These are phyloP conservation scores for Quercus ilex DNA, from an alignment of 306 rosid genomes.

Conservation along the genomic window DNA sequence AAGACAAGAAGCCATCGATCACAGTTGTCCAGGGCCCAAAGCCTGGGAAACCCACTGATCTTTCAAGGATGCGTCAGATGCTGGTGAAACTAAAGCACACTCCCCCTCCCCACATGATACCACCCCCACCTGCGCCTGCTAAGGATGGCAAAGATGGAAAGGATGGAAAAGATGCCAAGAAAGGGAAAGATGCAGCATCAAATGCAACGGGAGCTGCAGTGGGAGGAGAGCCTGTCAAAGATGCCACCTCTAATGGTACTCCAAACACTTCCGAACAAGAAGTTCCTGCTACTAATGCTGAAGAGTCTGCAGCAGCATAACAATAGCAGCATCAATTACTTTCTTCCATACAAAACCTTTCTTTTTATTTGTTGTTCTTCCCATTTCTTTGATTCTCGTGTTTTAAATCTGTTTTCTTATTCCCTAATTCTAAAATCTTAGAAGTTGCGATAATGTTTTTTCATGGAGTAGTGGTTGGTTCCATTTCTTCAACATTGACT, in stretches of 20 bases:
- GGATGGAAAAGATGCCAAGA: slow-evolving; percentile 63
- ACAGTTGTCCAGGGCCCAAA: slow-evolving; percentile 91
- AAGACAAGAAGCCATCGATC: slow-evolving; percentile 89
- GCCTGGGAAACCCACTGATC: slow-evolving; percentile 98
- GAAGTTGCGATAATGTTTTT: slow-evolving; percentile 18
- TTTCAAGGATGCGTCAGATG: slow-evolving; percentile 83
- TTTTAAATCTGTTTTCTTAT: slow-evolving; percentile 10
- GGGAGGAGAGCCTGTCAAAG: slow-evolving; percentile 53
- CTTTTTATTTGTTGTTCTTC: slow-evolving; percentile 21
- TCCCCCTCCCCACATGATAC: slow-evolving; percentile 97
- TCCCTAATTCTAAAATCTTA: slow-evolving; percentile 35
- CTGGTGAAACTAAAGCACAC: slow-evolving; percentile 92
- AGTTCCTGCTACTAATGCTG: slow-evolving; percentile 40
- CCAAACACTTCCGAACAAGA: slow-evolving; percentile 46
- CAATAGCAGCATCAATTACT: slow-evolving; percentile 9
- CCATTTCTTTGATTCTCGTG: slow-evolving; percentile 28
- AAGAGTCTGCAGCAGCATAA: slow-evolving; percentile 48
- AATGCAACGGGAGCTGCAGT: slow-evolving; percentile 50
- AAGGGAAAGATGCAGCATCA: slow-evolving; percentile 52
- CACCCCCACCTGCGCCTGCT: slow-evolving; percentile 77
- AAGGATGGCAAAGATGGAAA: slow-evolving; percentile 37
- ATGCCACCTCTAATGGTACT: slow-evolving; percentile 50
- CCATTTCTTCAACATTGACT: slow-evolving; percentile 27
- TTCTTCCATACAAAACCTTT: slow-evolving; percentile 10
- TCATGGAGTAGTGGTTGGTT: slow-evolving; percentile 32